A percentile compares a stretch with the other conserved stretches of the same genome.
phyloP scores from a whole-genome alignment of 2,329 filamentous ascomycete species.

The Ophiostoma himal-ulmi region DNA sequence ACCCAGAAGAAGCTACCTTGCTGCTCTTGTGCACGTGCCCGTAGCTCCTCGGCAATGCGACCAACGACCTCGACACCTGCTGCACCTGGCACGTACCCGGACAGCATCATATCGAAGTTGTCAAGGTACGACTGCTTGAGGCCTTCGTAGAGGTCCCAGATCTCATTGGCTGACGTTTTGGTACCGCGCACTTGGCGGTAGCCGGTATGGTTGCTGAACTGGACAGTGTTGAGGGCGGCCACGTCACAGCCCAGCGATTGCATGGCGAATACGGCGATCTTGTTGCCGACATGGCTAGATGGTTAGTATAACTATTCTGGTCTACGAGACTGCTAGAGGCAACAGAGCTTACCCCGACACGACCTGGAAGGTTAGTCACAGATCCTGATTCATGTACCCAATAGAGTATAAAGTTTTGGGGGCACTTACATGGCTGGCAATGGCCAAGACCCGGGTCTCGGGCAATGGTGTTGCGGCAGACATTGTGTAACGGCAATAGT shows the following conservation, averaged over 20 bases:
- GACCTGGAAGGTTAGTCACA: slow-evolving; percentile 46
- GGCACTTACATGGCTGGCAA: slow-evolving; percentile 84
- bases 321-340: neutral
- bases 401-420: neutral
- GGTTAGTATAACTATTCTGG: neutral
- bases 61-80: slow-evolving; percentile 79
- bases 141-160: slow-evolving; percentile 76
- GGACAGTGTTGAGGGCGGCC: slow-evolving; percentile 88
- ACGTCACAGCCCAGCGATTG: slow-evolving; percentile 92
- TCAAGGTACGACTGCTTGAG: slow-evolving; percentile 77
- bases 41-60: slow-evolving; percentile 73
- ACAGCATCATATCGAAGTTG: slow-evolving; percentile 89
- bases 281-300: slow-evolving; percentile 88
- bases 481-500: slow-evolving; percentile 30
- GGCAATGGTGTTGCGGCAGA: slow-evolving; percentile 42
- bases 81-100: slow-evolving; percentile 88
- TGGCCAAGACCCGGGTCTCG: slow-evolving; percentile 67
- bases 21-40: slow-evolving; percentile 50
- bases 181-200: slow-evolving; percentile 87
- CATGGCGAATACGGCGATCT: slow-evolving; percentile 91
- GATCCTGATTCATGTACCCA: neutral
- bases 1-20: slow-evolving; percentile 87
- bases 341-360: slow-evolving; percentile 59
- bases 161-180: slow-evolving; percentile 72
- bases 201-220: slow-evolving; percentile 96